Evolutionary conservation across 23 red algal genomes (phyloP).

Genomic region (Gracilaria gracilis): DNA sequence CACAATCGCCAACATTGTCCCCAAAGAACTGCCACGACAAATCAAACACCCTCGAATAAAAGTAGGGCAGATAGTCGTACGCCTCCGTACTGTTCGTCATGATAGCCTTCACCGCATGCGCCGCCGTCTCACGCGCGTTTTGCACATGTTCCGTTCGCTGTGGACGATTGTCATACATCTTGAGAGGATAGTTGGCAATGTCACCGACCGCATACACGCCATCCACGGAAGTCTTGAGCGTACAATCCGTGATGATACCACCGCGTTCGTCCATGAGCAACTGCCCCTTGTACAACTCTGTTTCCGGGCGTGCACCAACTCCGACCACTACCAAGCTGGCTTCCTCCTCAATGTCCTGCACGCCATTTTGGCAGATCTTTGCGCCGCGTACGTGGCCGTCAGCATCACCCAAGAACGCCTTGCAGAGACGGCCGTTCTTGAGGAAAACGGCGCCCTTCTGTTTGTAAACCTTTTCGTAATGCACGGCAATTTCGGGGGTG

Average conservation of each 20-base stretch:
- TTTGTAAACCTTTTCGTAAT: constrained; percentile 89
- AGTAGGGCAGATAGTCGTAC: constrained; percentile 99
- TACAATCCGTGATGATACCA: constrained; percentile 87
- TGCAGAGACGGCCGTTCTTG: constrained; percentile 80
- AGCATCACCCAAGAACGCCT: constrained; percentile 80
- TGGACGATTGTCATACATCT: constrained; percentile 84
- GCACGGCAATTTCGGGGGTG: constrained; percentile 83
- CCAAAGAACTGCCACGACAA: constrained; percentile 97
- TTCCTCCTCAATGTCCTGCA: constrained; percentile 51
- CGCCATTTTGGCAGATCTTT: constrained; percentile 64
- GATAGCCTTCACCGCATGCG: constrained; percentile 89
- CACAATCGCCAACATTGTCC: constrained; percentile 77
- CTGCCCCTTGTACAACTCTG: constrained; percentile 72
- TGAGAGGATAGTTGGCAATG: constrained; percentile 91
- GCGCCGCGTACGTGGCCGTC: constrained; percentile 58
- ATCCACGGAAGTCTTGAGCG: constrained; percentile 68
- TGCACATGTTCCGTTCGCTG: constrained; percentile 96
- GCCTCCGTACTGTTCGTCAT: constrained; percentile 26
- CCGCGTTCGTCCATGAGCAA: constrained; percentile 90
- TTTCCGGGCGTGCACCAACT: constrained; percentile 84
- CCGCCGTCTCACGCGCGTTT: constrained; percentile 90
- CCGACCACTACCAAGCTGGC: constrained; percentile 90
- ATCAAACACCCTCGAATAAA: constrained; percentile 93
- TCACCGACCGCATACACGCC: constrained; percentile 92
- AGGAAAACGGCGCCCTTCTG: constrained; percentile 83